Base-by-base conservation (phyloP, 2,329 filamentous ascomycete genomes). In the Neophaeococcomyces aloes region DNA sequence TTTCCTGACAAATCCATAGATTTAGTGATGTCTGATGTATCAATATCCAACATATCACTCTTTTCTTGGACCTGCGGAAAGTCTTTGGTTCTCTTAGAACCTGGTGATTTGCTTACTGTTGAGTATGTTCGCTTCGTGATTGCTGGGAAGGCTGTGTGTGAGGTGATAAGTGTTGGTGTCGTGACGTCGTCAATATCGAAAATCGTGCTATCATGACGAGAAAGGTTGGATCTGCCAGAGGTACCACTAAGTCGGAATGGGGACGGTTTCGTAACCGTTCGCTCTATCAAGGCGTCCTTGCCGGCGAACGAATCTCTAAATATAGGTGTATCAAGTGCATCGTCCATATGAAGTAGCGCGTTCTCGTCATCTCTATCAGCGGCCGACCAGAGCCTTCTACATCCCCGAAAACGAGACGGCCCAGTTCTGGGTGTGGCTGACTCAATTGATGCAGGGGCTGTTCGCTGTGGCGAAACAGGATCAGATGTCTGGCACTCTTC, bases 341-440 rank as follows among this genome's bases (percentile, higher is more conserved):
- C 75, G 50, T 81, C 76, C 10, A 78, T 59, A 41, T 80, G 74
- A 39, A 84, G 67, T 2, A 88, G 59, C 11, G 75, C 71, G 1
- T 83, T 82, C 17, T 78, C 72, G 0, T 65, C 64, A 55, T 85
- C 78, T 50, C 85, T 72, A 18, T 83, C 76, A 4, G 78, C 80
- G 30, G 78, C 80, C 46, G 71, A 69, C 86, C 86, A 94, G 1
- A 91, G 66, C 43, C 73, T 68, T 44, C 40, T 45, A 50, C 45
- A 31, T 42, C 54, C 47, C 61, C 61, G 8, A 58, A 65, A 50
- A 51, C 58, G 38, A 42, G 46, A 41, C 58, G 55, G 42, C 56
- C 62, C 46, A 62, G 57, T 35, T 53, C 56, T 35, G 61, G 53
- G 29, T 58, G 46, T 52, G 4, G 34, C 46, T 13, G 52, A 47